Conservation (phyloP, 106 monocot genomes). For the Apostasia shenzhenica region DNA sequence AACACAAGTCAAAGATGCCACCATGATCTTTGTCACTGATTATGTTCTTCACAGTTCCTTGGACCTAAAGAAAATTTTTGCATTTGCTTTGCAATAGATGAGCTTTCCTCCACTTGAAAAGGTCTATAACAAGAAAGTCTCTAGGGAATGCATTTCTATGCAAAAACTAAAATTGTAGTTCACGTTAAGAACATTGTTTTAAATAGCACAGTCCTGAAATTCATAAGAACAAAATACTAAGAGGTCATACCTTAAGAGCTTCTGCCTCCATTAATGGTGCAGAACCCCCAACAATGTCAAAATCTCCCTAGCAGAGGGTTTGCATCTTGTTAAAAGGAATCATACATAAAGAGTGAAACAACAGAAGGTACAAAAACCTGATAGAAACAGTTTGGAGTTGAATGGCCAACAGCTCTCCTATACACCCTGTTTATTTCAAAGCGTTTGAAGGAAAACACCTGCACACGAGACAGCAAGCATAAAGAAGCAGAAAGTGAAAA, state of each 20-base stretch:
- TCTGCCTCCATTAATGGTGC: conserved; percentile 66
- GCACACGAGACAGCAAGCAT: conserved; percentile 7
- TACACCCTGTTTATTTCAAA: conserved; percentile 90
- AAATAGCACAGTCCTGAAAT: neutral
- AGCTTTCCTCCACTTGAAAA: too few relatives aligned
- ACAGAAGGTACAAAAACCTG: conserved; percentile 35
- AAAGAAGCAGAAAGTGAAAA: neutral
- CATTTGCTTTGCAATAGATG: too few relatives aligned
- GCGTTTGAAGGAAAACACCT: conserved; percentile 70
- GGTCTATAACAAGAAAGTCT: too few relatives aligned
- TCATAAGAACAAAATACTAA: neutral
- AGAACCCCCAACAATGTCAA: conserved; percentile 91
- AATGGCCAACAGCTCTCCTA: conserved; percentile 73
- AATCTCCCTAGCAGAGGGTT: conserved; percentile 62
- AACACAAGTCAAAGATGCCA: too few relatives aligned
- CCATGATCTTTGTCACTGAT: too few relatives aligned
- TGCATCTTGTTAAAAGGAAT: conserved; percentile 1
- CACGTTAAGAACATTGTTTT: too few relatives aligned
- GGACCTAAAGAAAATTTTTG: too few relatives aligned
- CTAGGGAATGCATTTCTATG: too few relatives aligned
- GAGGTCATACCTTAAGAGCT: conserved; percentile 56
- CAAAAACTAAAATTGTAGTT: too few relatives aligned
- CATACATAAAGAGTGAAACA: conserved; percentile 3
- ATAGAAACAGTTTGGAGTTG: conserved; percentile 72
- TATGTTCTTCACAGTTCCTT: too few relatives aligned